phyloP scores from a whole-genome alignment of 2,329 filamentous ascomycete genomes.

The Cladosporium sp. region DNA sequence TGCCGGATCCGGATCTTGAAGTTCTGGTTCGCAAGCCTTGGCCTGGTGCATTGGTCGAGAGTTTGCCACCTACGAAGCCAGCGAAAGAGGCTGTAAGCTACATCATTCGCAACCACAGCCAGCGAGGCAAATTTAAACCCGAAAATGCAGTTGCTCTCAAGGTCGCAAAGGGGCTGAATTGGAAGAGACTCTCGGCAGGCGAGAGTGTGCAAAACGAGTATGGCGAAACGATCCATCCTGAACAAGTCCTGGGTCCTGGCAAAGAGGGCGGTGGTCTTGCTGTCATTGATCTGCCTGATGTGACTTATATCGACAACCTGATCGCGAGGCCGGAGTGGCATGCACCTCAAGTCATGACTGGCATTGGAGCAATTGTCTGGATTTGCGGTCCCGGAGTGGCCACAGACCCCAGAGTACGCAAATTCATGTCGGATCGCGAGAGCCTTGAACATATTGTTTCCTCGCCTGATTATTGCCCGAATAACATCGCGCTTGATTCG shows the following conservation, averaged over 20 bases:
- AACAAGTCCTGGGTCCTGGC: conserved; percentile 73
- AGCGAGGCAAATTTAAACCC: conserved; percentile 75
- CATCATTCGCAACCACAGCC: conserved; percentile 69
- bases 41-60: conserved; percentile 62
- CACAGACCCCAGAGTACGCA: conserved; percentile 56
- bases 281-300: conserved; percentile 71
- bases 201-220: conserved; percentile 58
- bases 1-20: conserved; percentile 55
- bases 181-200: conserved; percentile 57
- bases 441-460: conserved; percentile 71
- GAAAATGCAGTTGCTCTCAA: conserved; percentile 60
- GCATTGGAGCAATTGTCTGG: conserved; percentile 72
- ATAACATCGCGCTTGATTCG: conserved; percentile 67
- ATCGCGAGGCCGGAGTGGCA: conserved; percentile 69
- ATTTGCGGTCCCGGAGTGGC: conserved; percentile 66
- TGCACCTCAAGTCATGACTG: conserved; percentile 58
- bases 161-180: conserved; percentile 57
- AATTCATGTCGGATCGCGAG: conserved; percentile 62
- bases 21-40: conserved; percentile 73
- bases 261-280: conserved; percentile 69
- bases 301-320: conserved; percentile 65
- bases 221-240: conserved; percentile 69
- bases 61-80: conserved; percentile 64
- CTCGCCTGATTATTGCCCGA: conserved; percentile 67
- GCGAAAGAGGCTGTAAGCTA: conserved; percentile 73